A percentile compares a stretch with the other conserved stretches of the same genome.
phyloP scores from a whole-genome alignment of 306 rosid species.

The Clitoria ternatea region DNA sequence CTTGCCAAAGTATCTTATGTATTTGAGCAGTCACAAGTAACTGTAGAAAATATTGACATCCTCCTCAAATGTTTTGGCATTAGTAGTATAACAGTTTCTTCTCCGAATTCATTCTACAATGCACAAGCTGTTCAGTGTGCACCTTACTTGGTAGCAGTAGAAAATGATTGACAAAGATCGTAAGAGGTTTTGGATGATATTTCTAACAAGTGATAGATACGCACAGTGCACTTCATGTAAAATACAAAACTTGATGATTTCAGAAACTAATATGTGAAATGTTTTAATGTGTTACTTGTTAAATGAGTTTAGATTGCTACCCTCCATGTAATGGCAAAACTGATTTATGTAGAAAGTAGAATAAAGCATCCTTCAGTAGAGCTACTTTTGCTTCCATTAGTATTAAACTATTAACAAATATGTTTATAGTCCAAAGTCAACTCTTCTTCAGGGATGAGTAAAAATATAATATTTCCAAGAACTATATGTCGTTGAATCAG shows the following conservation, averaged over 20 bases:
- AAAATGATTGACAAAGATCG: neutral
- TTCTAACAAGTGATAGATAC: neutral
- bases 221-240: neutral
- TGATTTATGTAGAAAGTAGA: neutral
- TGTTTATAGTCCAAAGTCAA: neutral
- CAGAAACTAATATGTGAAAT: neutral
- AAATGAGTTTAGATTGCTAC: neutral
- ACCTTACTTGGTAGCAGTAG: neutral
- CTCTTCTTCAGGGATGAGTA: neutral
- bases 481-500: too few species aligned
- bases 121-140: neutral
- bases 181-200: too few species aligned
- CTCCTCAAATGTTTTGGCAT: neutral
- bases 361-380: neutral
- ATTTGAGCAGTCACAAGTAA: neutral
- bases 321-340: neutral
- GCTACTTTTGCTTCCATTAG: neutral
- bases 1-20: slow-evolving; percentile 15
- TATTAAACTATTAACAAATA: neutral
- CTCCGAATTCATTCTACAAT: neutral
- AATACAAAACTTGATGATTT: neutral
- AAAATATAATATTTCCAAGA: neutral
- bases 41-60: neutral
- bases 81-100: neutral
- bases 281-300: neutral